These are phyloP conservation scores for Graphiopsis chlorocephala DNA, from an alignment of 2,329 filamentous ascomycete genomes.

Conservation along the genomic window DNA sequence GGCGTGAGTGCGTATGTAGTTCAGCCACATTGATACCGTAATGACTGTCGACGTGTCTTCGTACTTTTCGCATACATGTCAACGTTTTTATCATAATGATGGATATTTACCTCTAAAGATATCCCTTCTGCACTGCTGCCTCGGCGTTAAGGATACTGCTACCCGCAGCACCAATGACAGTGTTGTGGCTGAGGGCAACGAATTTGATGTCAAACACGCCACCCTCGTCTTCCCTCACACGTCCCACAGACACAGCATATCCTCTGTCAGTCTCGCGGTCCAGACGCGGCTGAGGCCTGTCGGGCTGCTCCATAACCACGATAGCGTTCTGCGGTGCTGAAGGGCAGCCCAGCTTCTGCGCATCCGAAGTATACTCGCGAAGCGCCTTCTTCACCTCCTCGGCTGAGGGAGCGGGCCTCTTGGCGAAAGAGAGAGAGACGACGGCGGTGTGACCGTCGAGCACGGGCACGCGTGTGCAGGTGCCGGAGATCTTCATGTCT, in stretches of 20 bases:
- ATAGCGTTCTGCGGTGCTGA: slow-evolving; percentile 82
- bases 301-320: slow-evolving; percentile 81
- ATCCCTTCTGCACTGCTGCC: slow-evolving; percentile 85
- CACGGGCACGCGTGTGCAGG: slow-evolving; percentile 93
- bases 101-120: slow-evolving; percentile 50
- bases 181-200: slow-evolving; percentile 85
- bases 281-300: slow-evolving; percentile 85
- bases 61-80: not conserved
- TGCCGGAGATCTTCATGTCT: slow-evolving; percentile 72
- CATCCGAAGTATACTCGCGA: slow-evolving; percentile 77
- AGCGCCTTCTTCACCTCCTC: slow-evolving; percentile 77
- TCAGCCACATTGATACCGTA: too few species aligned
- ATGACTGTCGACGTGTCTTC: not conserved
- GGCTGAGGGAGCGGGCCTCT: slow-evolving; percentile 68
- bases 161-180: slow-evolving; percentile 93
- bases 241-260: slow-evolving; percentile 87
- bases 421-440: slow-evolving; percentile 79
- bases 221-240: slow-evolving; percentile 79
- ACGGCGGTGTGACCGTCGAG: slow-evolving; percentile 95
- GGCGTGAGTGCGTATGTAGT: too few species aligned
- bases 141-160: slow-evolving; percentile 94
- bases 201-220: slow-evolving; percentile 95
- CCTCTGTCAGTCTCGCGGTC: slow-evolving; percentile 82
- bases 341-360: slow-evolving; percentile 77
- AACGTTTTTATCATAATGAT: not conserved